Evolutionary conservation across 2,329 filamentous ascomycete genomes (phyloP), one percentile per base, ranked within the genome.

Genomic region (Colletotrichum spaethianum): DNA sequence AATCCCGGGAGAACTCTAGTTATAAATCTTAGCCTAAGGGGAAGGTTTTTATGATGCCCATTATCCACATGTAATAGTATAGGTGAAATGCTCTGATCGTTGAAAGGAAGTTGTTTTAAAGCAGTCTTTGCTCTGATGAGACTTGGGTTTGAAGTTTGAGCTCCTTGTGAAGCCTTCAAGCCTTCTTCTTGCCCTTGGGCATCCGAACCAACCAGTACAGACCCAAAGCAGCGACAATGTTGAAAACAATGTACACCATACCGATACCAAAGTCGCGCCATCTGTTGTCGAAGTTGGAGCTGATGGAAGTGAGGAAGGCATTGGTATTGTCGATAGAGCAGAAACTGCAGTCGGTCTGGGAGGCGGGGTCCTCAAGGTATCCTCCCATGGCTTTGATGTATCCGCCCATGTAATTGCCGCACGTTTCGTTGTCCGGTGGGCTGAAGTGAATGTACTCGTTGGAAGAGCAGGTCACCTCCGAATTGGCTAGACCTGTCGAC

Each of bases 251-350:
- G 66, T 88, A 90, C 0, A 82, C 83, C 81, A 86, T 89, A 40
- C 88, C 79, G 3, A 91, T 79, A 0, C 88, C 88, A 62, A 86
- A 88, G 67, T 91, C 86, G 64, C 89, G 83, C 88, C 88, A 90
- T 18, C 86, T 78, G 46, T 88, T 75, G 57, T 77, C 77, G 67
- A 87, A 90, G 50, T 81, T 80, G 62, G 87, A 84, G 46, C 83
- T 81, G 44, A 85, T 82, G 0, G 40, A 66, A 1, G 80, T 70
- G 63, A 86, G 56, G 55, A 83, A 85, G n/a, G 75, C 75, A 44
- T 86, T 81, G 0, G 84, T 83, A 0, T 80, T 75, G 7, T 76
- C 72, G 0, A 84, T 55, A 0, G 78, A 61, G 63, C 85, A 86
- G 75, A 82, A 91, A 16, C 83, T 73, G 76, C 89, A 90, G 11